phyloP scores from a whole-genome alignment of 2,329 filamentous ascomycete species.

The Neopestalotiopsis clavispora region DNA sequence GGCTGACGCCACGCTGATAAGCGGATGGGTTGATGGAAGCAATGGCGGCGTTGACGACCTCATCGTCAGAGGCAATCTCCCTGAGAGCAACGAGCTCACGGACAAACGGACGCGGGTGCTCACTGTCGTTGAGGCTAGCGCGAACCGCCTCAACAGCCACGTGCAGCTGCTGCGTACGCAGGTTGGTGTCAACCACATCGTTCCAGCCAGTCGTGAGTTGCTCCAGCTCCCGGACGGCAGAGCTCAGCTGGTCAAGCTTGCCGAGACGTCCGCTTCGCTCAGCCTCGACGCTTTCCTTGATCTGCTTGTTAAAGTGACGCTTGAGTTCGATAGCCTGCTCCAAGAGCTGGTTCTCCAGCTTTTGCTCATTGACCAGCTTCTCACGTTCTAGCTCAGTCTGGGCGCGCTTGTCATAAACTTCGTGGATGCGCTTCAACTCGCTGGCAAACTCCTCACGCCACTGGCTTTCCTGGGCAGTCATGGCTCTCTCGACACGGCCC shows the following conservation, averaged over 20 bases:
- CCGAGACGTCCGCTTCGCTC: conserved; percentile 87
- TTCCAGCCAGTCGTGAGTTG: conserved; percentile 89
- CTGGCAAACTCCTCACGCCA: conserved; percentile 88
- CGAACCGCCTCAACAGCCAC: conserved; percentile 94
- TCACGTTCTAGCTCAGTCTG: conserved; percentile 80
- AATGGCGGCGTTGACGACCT: conserved; percentile 90
- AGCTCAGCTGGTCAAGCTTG: conserved; percentile 80
- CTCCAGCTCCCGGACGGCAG: conserved; percentile 82
- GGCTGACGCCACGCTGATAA: conserved; percentile 90
- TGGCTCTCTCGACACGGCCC: conserved; percentile 81
- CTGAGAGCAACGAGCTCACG: conserved; percentile 93
- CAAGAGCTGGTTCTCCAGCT: conserved; percentile 81
- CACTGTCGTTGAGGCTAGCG: conserved; percentile 76
- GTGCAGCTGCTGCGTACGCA: conserved; percentile 94
- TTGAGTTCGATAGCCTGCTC: conserved; percentile 92
- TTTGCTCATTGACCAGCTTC: conserved; percentile 80
- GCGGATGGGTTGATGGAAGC: conserved; percentile 93
- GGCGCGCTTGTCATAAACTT: conserved; percentile 80
- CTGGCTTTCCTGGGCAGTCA: conserved; percentile 78
- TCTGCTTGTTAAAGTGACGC: conserved; percentile 78
- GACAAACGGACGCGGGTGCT: conserved; percentile 82
- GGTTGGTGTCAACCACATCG: conserved; percentile 84
- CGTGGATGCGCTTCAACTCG: conserved; percentile 80
- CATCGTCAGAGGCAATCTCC: conserved; percentile 83
- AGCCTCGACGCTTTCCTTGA: conserved; percentile 81